These are phyloP conservation scores for Kodamaea kakaduensis DNA, from an alignment of 805 yeast species.

Conservation along the genomic window DNA sequence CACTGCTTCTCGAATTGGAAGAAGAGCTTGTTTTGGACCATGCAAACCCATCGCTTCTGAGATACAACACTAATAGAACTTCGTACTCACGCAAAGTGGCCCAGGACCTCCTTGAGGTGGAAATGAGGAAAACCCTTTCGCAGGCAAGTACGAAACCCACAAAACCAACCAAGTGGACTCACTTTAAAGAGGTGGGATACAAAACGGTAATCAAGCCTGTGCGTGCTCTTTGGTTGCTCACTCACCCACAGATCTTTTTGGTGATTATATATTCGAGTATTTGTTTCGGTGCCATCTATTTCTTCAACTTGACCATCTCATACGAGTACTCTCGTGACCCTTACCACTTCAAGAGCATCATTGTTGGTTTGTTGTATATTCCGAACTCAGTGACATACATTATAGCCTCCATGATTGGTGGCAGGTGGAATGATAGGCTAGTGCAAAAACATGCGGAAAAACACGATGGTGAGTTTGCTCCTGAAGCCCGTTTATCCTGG, in stretches of 20 bases:
- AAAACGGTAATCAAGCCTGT: constrained; percentile 55
- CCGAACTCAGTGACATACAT: constrained; percentile 81
- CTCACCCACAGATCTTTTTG: constrained; percentile 70
- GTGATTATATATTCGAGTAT: constrained; percentile 65
- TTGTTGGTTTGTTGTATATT: constrained; percentile 72
- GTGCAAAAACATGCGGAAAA: constrained; percentile 47
- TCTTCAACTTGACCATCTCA: constrained; percentile 71
- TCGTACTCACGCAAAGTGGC: constrained; percentile 26
- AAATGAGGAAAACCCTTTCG: constrained; percentile 15
- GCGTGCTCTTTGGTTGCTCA: constrained; percentile 55
- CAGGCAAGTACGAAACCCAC: constrained; percentile 14
- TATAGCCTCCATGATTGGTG: constrained; percentile 74
- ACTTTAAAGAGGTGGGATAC: constrained; percentile 31
- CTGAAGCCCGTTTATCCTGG: constrained; percentile 77
- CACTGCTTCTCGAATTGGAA: constrained; percentile 14
- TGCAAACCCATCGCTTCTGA: constrained; percentile 33
- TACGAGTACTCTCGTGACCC: constrained; percentile 60
- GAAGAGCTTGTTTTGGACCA: constrained; percentile 38
- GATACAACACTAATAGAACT: constrained; percentile 33
- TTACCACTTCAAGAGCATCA: constrained; percentile 61
- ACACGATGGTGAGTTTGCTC: constrained; percentile 62
- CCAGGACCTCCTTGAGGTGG: constrained; percentile 21
- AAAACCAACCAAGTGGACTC: constrained; percentile 16
- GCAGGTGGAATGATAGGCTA: constrained; percentile 69
- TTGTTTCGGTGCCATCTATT: constrained; percentile 67